Evolutionary conservation across 345 rosid species (phyloP).

Genomic region (Odontarrhena argentea): DNA sequence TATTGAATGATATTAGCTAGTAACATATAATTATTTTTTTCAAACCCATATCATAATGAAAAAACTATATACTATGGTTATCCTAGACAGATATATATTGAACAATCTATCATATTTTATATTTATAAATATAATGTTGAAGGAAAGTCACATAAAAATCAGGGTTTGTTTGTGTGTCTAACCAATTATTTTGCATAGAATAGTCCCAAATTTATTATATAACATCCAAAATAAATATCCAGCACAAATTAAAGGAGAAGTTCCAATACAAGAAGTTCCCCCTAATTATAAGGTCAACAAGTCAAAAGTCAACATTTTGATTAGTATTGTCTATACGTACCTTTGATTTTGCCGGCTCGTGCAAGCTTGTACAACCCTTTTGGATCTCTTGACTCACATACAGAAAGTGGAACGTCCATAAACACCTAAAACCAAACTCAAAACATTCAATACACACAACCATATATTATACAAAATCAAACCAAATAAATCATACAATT

Average conservation of each 20-base stretch:
- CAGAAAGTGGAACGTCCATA: conserved; percentile 76
- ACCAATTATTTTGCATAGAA: not conserved
- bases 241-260: not conserved
- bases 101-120: not conserved
- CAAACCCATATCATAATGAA: not conserved
- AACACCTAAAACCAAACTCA: conserved; percentile 50
- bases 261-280: not conserved
- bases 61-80: not conserved
- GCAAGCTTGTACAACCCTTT: conserved; percentile 89
- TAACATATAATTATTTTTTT: not conserved
- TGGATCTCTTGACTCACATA: conserved; percentile 84
- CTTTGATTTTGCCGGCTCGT: conserved; percentile 85
- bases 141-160: not conserved
- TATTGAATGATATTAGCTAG: not conserved
- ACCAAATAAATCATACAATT: not conserved
- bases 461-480: not conserved
- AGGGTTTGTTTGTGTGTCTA: not conserved
- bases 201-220: not conserved
- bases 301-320: conserved; percentile 12
- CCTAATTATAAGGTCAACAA: not conserved
- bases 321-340: conserved; percentile 33
- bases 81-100: not conserved
- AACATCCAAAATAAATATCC: not conserved
- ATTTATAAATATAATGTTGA: not conserved
- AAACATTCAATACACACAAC: not conserved